Percentiles rank a stretch among this genome's conserved stretches.
These are phyloP conservation scores for Vishniacozyma victoriae DNA, from an alignment of 768 basidiomycete species.

Conservation along the genomic window DNA sequence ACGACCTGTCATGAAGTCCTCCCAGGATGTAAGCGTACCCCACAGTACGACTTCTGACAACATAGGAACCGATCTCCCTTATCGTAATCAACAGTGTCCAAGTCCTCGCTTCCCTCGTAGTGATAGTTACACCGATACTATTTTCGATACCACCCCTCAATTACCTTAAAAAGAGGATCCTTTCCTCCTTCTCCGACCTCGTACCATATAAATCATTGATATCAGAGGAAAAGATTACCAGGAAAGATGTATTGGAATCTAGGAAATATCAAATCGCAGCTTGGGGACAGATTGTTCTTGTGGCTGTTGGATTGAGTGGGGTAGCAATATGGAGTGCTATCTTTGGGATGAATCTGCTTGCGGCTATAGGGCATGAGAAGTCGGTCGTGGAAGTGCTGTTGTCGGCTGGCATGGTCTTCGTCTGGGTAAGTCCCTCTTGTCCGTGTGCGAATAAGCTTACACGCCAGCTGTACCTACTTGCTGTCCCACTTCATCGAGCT, in stretches of 20 bases:
- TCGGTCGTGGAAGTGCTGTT: slow-evolving; percentile 18
- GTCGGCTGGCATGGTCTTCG: slow-evolving; percentile 24
- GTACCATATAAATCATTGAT: slow-evolving; percentile 29
- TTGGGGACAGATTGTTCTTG: slow-evolving; percentile 32
- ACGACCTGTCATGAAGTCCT: too few species aligned
- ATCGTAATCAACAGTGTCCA: slow-evolving; percentile 22
- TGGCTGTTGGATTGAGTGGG: slow-evolving; percentile 14
- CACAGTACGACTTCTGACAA: too few species aligned
- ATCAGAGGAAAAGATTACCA: slow-evolving; percentile 8
- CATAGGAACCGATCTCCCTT: slow-evolving; percentile 17
- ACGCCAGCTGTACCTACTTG: slow-evolving; percentile 20
- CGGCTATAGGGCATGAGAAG: slow-evolving; percentile 3
- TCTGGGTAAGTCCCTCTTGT: slow-evolving; percentile 35
- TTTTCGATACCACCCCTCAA: slow-evolving; percentile 18
- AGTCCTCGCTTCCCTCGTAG: slow-evolving; percentile 24
- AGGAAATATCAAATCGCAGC: neutral
- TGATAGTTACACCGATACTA: slow-evolving; percentile 25
- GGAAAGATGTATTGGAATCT: slow-evolving; percentile 2
- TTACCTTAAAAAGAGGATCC: slow-evolving; percentile 8
- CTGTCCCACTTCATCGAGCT: slow-evolving; percentile 20
- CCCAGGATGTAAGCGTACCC: too few species aligned
- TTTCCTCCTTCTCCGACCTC: slow-evolving; percentile 23
- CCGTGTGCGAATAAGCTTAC: neutral
- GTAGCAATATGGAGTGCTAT: slow-evolving; percentile 27
- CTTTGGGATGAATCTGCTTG: slow-evolving; percentile 16